Evolutionary conservation across 1,284 basidiomycete genomes (phyloP).

Genomic region (Ceratobasidium sp.): DNA sequence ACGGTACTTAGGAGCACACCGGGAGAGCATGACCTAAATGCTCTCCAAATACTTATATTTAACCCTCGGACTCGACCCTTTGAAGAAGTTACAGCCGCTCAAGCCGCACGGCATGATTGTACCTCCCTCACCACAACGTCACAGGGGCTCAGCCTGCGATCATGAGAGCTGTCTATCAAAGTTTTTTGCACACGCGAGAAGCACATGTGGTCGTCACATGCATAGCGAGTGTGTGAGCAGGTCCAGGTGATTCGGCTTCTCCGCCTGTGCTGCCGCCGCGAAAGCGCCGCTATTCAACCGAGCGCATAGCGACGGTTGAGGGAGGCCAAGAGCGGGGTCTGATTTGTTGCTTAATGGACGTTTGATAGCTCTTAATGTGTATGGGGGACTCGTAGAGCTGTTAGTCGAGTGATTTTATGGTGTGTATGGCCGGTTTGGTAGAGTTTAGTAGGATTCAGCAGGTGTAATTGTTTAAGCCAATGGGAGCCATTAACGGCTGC

Average conservation of each 20-base stretch:
- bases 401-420: too few species aligned
- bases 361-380: too few species aligned
- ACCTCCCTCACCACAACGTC: slow-evolving; percentile 5
- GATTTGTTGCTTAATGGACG: too few species aligned
- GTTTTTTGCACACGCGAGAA: slow-evolving; percentile 9
- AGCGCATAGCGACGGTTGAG: slow-evolving; percentile 22
- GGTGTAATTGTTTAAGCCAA: too few species aligned
- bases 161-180: slow-evolving; percentile 27
- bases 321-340: neutral
- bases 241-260: slow-evolving; percentile 18
- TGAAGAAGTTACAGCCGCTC: neutral
- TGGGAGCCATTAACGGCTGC: too few species aligned
- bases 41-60: too few species aligned
- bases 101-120: slow-evolving; percentile 1
- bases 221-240: neutral
- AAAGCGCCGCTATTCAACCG: slow-evolving; percentile 38
- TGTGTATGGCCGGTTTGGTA: too few species aligned
- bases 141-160: neutral
- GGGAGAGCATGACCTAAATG: too few species aligned
- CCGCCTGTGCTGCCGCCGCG: slow-evolving; percentile 2
- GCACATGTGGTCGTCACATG: slow-evolving; percentile 26
- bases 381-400: too few species aligned
- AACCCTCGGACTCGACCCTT: too few species aligned
- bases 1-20: too few species aligned
- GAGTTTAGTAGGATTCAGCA: too few species aligned